phyloP scores from a whole-genome alignment of 352 stramenopile genomes.

The Phytophthora nicotianae region DNA sequence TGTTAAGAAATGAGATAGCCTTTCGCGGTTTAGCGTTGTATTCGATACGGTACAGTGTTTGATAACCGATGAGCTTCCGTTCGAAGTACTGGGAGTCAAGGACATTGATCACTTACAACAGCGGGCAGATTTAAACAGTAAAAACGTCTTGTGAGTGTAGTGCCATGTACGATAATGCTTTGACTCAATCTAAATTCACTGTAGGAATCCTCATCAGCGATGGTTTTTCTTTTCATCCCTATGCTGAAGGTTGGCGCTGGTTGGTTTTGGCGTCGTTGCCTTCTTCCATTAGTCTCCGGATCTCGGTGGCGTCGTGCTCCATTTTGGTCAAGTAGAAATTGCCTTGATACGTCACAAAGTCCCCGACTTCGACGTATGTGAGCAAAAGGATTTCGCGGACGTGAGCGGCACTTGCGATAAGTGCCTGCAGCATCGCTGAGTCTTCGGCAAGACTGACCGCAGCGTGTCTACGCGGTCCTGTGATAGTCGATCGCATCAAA shows the following conservation, averaged over 20 bases:
- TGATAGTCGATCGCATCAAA: slow-evolving; percentile 32
- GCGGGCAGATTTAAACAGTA: too few relatives aligned
- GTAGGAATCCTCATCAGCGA: too few relatives aligned
- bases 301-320: slow-evolving; percentile 61
- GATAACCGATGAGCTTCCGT: too few relatives aligned
- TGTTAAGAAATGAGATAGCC: too few relatives aligned
- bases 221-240: slow-evolving; percentile 17
- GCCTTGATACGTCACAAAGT: slow-evolving; percentile 65
- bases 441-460: slow-evolving; percentile 33
- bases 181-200: too few relatives aligned
- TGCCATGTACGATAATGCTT: too few relatives aligned
- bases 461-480: slow-evolving; percentile 4
- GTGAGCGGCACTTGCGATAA: slow-evolving; percentile 48
- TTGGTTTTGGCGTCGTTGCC: slow-evolving; percentile 14
- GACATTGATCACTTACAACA: too few relatives aligned
- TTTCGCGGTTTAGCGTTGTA: too few relatives aligned
- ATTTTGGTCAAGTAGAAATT: slow-evolving; percentile 77
- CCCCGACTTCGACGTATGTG: slow-evolving; percentile 73
- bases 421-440: slow-evolving; percentile 52
- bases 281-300: slow-evolving; percentile 31
- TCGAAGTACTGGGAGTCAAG: too few relatives aligned
- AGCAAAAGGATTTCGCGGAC: slow-evolving; percentile 57
- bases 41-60: too few relatives aligned
- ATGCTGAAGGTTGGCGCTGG: slow-evolving; percentile 13
- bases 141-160: too few relatives aligned